phyloP scores from a whole-genome alignment of 352 stramenopile genomes.

The Phytopythium helicoides region DNA sequence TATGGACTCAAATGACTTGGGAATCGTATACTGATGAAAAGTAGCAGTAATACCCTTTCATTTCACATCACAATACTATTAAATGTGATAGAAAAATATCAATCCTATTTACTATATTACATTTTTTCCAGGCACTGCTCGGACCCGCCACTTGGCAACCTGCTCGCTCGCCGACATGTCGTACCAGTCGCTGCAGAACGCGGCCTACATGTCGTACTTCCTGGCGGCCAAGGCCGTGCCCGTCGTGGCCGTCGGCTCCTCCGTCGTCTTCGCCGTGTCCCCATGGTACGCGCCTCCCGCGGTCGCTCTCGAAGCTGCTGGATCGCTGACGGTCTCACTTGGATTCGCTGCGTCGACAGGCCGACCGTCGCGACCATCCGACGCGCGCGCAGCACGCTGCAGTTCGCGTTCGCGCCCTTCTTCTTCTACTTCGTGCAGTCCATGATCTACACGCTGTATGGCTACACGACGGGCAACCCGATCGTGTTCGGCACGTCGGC shows the following conservation, averaged over 20 bases:
- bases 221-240: conserved; percentile 60
- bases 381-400: conserved; percentile 60
- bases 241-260: conserved; percentile 53
- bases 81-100: no score
- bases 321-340: neutral
- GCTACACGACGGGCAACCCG: conserved; percentile 52
- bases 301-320: neutral
- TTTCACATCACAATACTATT: no score
- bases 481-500: conserved; percentile 59
- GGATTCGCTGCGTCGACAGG: conserved; percentile 17
- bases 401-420: conserved; percentile 79
- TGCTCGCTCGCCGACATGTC: conserved; percentile 24
- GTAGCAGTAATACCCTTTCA: no score
- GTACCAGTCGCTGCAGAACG: conserved; percentile 60
- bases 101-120: no score
- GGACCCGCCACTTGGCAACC: no score
- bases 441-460: conserved; percentile 82
- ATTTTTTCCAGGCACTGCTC: no score
- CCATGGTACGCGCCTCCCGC: conserved; percentile 36
- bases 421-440: conserved; percentile 86
- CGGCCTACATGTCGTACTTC: conserved; percentile 71
- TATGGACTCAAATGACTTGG: no score
- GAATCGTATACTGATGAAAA: no score
- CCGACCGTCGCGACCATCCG: conserved; percentile 63
- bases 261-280: conserved; percentile 67